These are phyloP conservation scores for Scheffersomyces lignosus DNA, from an alignment of 805 yeast genomes.

Conservation along the genomic window DNA sequence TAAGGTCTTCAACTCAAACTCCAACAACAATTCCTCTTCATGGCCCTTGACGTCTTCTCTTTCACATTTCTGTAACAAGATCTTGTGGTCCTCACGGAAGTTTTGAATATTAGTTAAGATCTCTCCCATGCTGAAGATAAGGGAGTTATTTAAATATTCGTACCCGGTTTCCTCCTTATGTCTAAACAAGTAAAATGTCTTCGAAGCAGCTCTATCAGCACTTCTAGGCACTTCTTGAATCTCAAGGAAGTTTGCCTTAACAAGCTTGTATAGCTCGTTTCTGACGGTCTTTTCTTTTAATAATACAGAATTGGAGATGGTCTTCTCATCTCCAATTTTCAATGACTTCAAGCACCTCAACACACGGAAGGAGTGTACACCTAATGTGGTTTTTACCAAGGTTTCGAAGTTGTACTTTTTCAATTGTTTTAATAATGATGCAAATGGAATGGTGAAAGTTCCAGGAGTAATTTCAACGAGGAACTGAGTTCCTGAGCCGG, in stretches of 20 bases:
- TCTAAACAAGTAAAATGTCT: conserved; percentile 82
- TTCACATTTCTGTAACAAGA: conserved; percentile 74
- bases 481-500: conserved; percentile 55
- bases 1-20: conserved; percentile 73
- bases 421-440: conserved; percentile 45
- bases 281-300: conserved; percentile 78
- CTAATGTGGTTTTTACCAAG: conserved; percentile 59
- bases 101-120: conserved; percentile 49
- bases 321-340: conserved; percentile 80
- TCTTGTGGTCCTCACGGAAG: conserved; percentile 59
- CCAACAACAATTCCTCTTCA: conserved; percentile 71
- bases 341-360: conserved; percentile 72
- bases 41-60: conserved; percentile 88
- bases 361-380: conserved; percentile 67
- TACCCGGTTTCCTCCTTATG: conserved; percentile 46
- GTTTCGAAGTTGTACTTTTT: conserved; percentile 56
- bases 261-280: conserved; percentile 63
- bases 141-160: conserved; percentile 35
- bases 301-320: conserved; percentile 70
- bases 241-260: conserved; percentile 72
- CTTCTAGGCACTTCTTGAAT: conserved; percentile 93
- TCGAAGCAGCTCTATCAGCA: conserved; percentile 85
- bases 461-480: conserved; percentile 56
- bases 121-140: conserved; percentile 55
- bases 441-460: conserved; percentile 62